Conservation (phyloP, 805 yeast species). For the Hyphopichia homilentoma region DNA sequence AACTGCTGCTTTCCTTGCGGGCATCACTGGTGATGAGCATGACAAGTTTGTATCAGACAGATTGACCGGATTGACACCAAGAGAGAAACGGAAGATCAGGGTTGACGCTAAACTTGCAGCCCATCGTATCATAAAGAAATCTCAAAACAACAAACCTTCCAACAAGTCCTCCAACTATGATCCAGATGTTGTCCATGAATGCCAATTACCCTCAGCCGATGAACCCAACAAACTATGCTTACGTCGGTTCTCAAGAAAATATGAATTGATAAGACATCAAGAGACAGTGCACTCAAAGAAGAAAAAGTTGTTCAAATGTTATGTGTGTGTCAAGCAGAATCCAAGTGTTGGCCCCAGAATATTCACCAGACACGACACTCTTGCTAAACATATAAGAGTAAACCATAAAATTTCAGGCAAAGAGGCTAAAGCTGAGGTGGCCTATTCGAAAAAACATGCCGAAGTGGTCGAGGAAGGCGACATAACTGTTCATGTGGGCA, state of each 20-base stretch:
- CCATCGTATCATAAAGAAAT: conserved; percentile 27
- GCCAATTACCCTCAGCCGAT: conserved; percentile 43
- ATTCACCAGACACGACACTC: conserved; percentile 90
- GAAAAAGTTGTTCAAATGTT: conserved; percentile 82
- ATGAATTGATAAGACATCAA: conserved; percentile 91
- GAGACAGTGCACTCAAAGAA: conserved; percentile 92
- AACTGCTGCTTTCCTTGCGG: conserved; percentile 11
- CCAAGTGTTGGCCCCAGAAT: conserved; percentile 62
- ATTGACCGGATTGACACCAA: conserved; percentile 11
- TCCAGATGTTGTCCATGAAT: conserved; percentile 45
- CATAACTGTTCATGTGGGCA: conserved; percentile 43
- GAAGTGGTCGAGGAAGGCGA: conserved; percentile 48
- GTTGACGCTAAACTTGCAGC: conserved; percentile 22
- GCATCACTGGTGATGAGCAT: conserved; percentile 17
- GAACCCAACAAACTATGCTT: conserved; percentile 38
- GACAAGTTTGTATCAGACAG: conserved; percentile 18
- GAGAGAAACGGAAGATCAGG: conserved; percentile 15
- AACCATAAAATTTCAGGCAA: conserved; percentile 44
- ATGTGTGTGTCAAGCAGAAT: conserved; percentile 73
- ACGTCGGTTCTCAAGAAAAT: conserved; percentile 55
- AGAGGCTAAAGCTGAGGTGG: conserved; percentile 46
- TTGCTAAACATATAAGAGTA: conserved; percentile 76
- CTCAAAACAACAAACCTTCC: conserved; percentile 16
- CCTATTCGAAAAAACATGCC: conserved; percentile 42
- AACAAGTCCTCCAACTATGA: conserved; percentile 41